phyloP scores from a whole-genome alignment of 257 asterid species.

The Echites panduratus region DNA sequence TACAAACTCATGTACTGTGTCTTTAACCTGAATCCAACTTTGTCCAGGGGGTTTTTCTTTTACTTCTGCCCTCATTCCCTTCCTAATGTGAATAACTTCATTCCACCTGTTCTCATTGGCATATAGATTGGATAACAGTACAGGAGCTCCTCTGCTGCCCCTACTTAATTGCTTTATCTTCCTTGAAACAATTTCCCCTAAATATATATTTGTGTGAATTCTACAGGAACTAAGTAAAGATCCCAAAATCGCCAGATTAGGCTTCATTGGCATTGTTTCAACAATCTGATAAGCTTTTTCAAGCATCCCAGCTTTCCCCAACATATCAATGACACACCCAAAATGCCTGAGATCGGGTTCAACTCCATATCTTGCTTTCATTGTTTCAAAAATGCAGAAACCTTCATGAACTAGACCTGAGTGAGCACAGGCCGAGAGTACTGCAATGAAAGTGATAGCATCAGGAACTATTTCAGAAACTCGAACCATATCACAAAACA shows the following conservation, averaged over 20 bases:
- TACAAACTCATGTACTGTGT: constrained; percentile 32
- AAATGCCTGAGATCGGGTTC: constrained; percentile 44
- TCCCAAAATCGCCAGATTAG: constrained; percentile 41
- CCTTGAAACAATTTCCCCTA: constrained; percentile 30
- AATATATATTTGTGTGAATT: constrained; percentile 34
- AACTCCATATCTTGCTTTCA: constrained; percentile 28
- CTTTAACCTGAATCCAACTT: constrained; percentile 46
- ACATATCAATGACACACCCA: constrained; percentile 48
- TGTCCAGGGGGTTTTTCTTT: constrained; percentile 35
- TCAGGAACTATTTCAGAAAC: constrained; percentile 28
- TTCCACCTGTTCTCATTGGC: constrained; percentile 41
- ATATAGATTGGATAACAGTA: constrained; percentile 46
- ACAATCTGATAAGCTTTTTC: constrained; percentile 34
- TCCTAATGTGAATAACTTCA: constrained; percentile 34
- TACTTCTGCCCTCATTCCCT: constrained; percentile 34
- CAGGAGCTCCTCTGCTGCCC: constrained; percentile 37
- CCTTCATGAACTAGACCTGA: constrained; percentile 51
- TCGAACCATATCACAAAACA: constrained; percentile 34
- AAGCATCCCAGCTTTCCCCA: constrained; percentile 49
- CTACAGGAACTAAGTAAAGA: constrained; percentile 42
- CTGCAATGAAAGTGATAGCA: constrained; percentile 32
- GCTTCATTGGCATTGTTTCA: constrained; percentile 39
- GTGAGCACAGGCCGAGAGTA: constrained; percentile 48
- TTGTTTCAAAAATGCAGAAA: constrained; percentile 31
- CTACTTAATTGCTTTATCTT: constrained; percentile 37